A percentile compares a stretch with the other conserved stretches of the same genome.
Evolutionary conservation across 2,329 filamentous ascomycete genomes (phyloP).

Genomic region (Calonectria pauciramosa): DNA sequence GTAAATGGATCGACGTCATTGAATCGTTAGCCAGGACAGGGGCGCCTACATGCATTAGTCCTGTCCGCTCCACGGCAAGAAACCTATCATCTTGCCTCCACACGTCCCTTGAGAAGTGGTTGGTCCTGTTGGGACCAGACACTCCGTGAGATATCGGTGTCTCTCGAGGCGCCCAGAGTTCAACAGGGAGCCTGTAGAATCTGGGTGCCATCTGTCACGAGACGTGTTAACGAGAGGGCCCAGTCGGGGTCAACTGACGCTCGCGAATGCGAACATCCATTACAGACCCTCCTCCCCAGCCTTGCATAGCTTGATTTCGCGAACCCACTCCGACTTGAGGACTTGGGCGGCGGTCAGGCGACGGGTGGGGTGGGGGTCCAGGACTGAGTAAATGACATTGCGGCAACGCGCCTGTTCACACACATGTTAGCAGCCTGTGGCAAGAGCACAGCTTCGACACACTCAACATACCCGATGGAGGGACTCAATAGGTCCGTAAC

Average conservation of each 20-base stretch:
- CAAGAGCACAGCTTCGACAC: neutral
- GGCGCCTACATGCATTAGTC: conserved; percentile 28
- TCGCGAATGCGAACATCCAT: conserved; percentile 26
- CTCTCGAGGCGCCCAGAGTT: neutral
- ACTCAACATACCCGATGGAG: conserved; percentile 84
- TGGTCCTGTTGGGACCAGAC: conserved; percentile 8
- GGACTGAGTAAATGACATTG: conserved; percentile 98
- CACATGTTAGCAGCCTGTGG: conserved; percentile 30
- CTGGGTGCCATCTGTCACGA: neutral
- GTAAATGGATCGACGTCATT: conserved; percentile 36
- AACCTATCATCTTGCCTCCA: conserved; percentile 26
- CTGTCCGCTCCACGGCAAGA: conserved; percentile 32
- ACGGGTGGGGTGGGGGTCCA: conserved; percentile 92
- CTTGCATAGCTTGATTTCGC: conserved; percentile 97
- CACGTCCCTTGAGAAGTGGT: conserved; percentile 14
- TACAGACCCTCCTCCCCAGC: conserved; percentile 96
- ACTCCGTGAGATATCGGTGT: neutral
- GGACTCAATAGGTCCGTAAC: conserved; percentile 96
- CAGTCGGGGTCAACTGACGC: neutral
- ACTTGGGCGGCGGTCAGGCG: conserved; percentile 97
- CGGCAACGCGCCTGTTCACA: conserved; percentile 85
- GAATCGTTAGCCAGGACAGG: conserved; percentile 41
- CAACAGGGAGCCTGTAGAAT: neutral
- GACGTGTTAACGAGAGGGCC: neutral
- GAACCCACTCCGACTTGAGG: conserved; percentile 98